Percentiles rank a stretch among this genome's conserved stretches.
These are phyloP conservation scores for Melaleuca alternifolia DNA, from an alignment of 345 rosid genomes.

Conservation along the genomic window DNA sequence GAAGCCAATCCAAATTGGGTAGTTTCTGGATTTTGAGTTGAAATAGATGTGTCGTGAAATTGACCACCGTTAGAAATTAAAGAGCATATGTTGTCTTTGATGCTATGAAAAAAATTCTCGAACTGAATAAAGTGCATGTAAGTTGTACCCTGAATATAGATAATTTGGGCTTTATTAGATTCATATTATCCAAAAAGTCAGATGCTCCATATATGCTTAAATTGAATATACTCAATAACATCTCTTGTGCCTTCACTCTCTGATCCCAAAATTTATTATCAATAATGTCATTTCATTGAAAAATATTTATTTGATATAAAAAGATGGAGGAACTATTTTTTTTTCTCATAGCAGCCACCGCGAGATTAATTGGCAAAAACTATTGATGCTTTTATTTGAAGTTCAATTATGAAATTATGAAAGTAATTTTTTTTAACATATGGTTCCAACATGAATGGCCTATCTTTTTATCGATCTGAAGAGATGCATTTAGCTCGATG, in stretches of 20 bases:
- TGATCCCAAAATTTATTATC: neutral
- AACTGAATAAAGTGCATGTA: neutral
- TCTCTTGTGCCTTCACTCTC: neutral
- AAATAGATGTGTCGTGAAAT: neutral
- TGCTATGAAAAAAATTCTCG: neutral
- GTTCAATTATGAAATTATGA: neutral
- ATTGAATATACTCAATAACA: neutral
- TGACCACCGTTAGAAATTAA: neutral
- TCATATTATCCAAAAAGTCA: fast-evolving
- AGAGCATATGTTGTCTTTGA: neutral
- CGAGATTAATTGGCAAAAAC: neutral
- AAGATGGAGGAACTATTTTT: no score
- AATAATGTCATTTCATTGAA: neutral
- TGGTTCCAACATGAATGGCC: neutral
- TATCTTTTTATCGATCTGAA: neutral
- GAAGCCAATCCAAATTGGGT: fast-evolving
- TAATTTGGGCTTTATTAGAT: neutral
- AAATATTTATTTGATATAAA: no score
- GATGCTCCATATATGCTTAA: fast-evolving
- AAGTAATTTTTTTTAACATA: neutral
- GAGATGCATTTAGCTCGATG: neutral
- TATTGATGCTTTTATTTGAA: neutral
- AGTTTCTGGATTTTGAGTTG: no score
- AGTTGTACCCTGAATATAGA: fast-evolving
- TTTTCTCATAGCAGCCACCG: no score